Conservation (phyloP, 1,139 yeast species). For the Protomyces pachydermus region DNA sequence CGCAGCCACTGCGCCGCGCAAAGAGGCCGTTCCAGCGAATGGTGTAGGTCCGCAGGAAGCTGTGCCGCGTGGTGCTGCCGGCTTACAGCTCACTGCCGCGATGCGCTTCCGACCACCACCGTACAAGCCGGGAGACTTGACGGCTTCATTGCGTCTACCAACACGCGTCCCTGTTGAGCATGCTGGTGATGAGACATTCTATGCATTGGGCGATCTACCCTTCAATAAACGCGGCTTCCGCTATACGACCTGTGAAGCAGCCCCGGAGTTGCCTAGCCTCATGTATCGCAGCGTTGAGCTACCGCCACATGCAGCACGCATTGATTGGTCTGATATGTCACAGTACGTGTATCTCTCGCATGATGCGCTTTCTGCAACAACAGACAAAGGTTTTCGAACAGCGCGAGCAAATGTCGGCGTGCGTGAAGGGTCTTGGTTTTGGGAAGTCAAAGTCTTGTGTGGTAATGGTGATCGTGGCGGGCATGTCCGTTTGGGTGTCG, state of each 20-base stretch:
- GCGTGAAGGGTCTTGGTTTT: constrained; percentile 73
- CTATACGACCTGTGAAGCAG: constrained; percentile 73
- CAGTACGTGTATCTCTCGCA: constrained; percentile 50
- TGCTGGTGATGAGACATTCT: constrained; percentile 38
- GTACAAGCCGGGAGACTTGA: constrained; percentile 34
- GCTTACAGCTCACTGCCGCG: constrained; percentile 7
- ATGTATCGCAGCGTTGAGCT: constrained; percentile 71
- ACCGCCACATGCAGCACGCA: constrained; percentile 59
- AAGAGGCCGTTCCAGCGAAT: not conserved
- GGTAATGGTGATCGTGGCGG: constrained; percentile 35
- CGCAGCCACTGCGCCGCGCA: constrained; percentile 1
- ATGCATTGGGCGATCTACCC: constrained; percentile 68
- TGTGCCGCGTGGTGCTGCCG: not conserved
- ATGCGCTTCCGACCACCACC: constrained; percentile 35
- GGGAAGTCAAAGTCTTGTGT: constrained; percentile 60
- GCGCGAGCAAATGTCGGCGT: constrained; percentile 70
- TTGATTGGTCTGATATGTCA: constrained; percentile 69
- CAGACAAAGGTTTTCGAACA: constrained; percentile 74
- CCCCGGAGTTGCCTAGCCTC: constrained; percentile 54
- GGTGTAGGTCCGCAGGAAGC: not conserved
- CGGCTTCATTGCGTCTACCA: constrained; percentile 32
- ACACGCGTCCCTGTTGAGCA: constrained; percentile 15
- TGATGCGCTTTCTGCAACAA: constrained; percentile 41
- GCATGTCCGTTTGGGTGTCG: constrained; percentile 78
- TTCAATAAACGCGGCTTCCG: constrained; percentile 74